Conservation (phyloP, 2,329 filamentous ascomycete species). For the Amesomyces nigricolor region DNA sequence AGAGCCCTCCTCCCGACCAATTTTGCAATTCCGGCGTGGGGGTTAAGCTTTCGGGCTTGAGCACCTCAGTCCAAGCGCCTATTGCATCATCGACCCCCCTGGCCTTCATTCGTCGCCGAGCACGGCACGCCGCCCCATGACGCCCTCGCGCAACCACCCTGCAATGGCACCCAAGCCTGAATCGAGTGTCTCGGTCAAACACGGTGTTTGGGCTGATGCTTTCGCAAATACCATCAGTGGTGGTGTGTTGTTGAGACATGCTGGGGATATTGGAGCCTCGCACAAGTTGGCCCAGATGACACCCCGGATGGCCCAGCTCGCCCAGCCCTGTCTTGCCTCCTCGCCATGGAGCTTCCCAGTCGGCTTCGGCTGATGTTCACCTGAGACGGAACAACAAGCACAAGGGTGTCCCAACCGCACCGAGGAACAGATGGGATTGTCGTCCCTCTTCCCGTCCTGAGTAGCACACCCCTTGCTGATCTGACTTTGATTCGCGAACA, state of each 20-base stretch:
- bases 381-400: background rate
- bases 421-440: background rate
- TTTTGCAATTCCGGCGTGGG: slow-evolving; percentile 1
- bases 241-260: too few species aligned
- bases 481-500: background rate
- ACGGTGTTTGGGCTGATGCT: too few species aligned
- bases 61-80: slow-evolving; percentile 18
- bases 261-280: too few species aligned
- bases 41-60: slow-evolving; percentile 17
- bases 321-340: too few species aligned
- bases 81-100: slow-evolving; percentile 22
- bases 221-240: too few species aligned
- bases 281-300: too few species aligned
- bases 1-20: background rate
- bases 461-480: background rate
- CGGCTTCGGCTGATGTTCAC: too few species aligned
- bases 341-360: too few species aligned
- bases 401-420: background rate
- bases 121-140: slow-evolving; percentile 2
- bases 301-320: too few species aligned
- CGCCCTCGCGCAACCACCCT: background rate
- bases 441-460: background rate
- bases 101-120: slow-evolving; percentile 6
- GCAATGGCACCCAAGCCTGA: background rate
- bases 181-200: background rate